phyloP scores from a whole-genome alignment of 2,329 filamentous ascomycete species.

The Fusarium irregulare region DNA sequence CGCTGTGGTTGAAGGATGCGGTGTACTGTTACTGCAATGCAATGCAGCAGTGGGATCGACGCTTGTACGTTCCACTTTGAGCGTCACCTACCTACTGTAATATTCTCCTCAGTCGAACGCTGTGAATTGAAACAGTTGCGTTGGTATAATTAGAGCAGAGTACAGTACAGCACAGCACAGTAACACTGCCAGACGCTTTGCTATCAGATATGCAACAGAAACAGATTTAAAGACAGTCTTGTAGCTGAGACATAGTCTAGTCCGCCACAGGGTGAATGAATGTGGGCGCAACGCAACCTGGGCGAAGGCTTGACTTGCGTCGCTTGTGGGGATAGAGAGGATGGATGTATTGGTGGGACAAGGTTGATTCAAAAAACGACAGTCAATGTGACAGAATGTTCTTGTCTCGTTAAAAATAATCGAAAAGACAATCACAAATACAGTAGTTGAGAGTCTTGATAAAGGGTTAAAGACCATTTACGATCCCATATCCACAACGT shows the following conservation, averaged over 20 bases:
- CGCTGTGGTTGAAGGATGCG: conserved; percentile 33
- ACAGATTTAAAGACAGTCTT: conserved; percentile 38
- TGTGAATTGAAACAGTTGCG: conserved; percentile 5
- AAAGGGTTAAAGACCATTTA: conserved; percentile 12
- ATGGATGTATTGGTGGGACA: neutral
- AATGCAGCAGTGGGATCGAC: conserved; percentile 39
- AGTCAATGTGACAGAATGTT: neutral
- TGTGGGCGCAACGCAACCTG: conserved; percentile 20
- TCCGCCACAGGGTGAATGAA: conserved; percentile 43
- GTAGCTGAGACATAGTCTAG: conserved; percentile 57
- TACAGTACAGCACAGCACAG: neutral
- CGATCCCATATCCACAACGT: conserved; percentile 17
- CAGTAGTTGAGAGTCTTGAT: neutral
- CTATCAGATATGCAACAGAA: conserved; percentile 7
- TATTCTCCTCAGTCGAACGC: conserved; percentile 19
- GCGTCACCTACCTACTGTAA: conserved; percentile 28
- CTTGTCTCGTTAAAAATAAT: neutral
- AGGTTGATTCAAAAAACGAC: neutral
- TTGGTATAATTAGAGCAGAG: neutral
- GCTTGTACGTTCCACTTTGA: conserved; percentile 34
- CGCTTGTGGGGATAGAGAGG: neutral
- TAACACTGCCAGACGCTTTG: conserved; percentile 4
- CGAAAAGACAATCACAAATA: conserved; percentile 1
- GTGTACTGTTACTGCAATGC: conserved; percentile 34
- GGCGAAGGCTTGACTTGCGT: conserved; percentile 14